Evolutionary conservation across 176 grass and related monocot species (phyloP).

Genomic region (Oryza longistaminata): DNA sequence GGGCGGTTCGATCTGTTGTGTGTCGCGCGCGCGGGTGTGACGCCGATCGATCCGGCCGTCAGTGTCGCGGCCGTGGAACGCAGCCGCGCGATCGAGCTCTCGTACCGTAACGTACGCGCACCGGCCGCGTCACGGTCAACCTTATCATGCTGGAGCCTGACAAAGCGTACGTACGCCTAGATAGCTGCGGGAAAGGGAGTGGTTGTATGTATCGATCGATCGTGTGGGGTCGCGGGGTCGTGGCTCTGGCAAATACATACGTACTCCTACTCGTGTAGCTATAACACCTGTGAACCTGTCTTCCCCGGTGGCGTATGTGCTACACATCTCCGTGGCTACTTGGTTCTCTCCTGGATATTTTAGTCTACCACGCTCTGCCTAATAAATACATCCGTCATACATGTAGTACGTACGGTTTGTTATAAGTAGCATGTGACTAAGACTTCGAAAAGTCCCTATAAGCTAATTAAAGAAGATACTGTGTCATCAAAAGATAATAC

Average conservation of each 20-base stretch:
- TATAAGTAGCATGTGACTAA: too few relatives aligned
- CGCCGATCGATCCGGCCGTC: neutral
- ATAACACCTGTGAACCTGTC: neutral
- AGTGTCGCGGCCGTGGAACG: neutral
- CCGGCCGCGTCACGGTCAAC: conserved; percentile 10
- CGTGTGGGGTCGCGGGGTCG: too few relatives aligned
- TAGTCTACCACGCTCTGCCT: neutral
- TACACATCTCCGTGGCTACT: neutral
- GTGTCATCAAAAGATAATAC: neutral
- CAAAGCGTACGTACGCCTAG: neutral
- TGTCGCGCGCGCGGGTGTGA: neutral
- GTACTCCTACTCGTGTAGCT: neutral
- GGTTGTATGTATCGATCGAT: neutral
- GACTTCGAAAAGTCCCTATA: neutral
- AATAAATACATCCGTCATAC: neutral
- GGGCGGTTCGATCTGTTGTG: neutral
- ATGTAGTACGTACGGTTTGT: too few relatives aligned
- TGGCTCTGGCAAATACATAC: neutral
- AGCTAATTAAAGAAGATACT: neutral
- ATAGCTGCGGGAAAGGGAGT: neutral
- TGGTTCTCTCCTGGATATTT: neutral
- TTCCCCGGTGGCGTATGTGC: neutral
- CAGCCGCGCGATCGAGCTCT: neutral
- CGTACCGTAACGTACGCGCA: neutral
- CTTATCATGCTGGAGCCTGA: neutral